These are phyloP conservation scores for Aphanomyces stellatus DNA, from an alignment of 352 stramenopile species.

Conservation along the genomic window DNA sequence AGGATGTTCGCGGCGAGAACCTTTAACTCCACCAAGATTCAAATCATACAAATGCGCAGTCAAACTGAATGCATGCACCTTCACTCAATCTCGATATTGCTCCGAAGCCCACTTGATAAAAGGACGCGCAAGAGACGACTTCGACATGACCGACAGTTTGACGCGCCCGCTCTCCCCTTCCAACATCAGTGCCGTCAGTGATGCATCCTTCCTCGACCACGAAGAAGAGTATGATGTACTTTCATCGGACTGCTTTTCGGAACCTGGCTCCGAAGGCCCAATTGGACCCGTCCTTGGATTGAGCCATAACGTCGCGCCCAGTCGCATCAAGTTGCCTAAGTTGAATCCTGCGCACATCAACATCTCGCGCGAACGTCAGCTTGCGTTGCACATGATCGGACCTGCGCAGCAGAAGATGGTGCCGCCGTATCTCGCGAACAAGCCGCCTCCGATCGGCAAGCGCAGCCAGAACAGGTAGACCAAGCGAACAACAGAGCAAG, in stretches of 20 bases:
- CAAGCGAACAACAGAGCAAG: too few relatives aligned
- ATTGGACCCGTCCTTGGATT: conserved; percentile 2
- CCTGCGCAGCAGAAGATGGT: conserved; percentile 14
- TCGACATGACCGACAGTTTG: background rate
- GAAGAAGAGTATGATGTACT: conserved; percentile 8
- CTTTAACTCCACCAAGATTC: too few relatives aligned
- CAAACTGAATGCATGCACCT: conserved; percentile 9
- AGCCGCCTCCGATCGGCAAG: conserved; percentile 8
- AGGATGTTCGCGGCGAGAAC: too few relatives aligned
- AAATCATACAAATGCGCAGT: conserved; percentile 6
- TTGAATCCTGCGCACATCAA: conserved; percentile 11
- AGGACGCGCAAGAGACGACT: background rate
- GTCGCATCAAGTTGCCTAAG: background rate
- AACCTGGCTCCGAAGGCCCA: conserved; percentile 11
- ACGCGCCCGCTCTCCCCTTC: background rate
- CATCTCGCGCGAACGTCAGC: conserved; percentile 5
- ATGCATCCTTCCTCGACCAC: background rate
- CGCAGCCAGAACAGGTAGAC: conserved; percentile 16
- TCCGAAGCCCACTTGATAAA: background rate
- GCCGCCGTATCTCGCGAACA: conserved; percentile 9
- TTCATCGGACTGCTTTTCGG: conserved; percentile 15
- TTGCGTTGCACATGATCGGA: conserved; percentile 13
- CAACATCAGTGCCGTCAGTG: background rate
- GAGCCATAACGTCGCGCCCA: background rate
- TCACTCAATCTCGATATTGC: background rate